phyloP scores from a whole-genome alignment of 306 rosid genomes.

The Albizia julibrissin region DNA sequence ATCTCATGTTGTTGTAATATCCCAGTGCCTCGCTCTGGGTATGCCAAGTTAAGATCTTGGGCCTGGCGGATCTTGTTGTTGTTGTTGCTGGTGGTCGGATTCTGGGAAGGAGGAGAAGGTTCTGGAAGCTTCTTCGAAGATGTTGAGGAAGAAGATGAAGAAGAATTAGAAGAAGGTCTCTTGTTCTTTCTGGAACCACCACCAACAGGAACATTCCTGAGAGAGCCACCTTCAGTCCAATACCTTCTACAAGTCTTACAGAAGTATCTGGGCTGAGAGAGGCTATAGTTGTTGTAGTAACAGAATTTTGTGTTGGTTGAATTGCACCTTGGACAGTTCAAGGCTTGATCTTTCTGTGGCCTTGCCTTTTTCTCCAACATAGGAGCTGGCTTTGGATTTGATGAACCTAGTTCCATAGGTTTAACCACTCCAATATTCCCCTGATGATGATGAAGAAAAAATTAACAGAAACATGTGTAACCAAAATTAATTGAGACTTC shows the following conservation, averaged over 20 bases:
- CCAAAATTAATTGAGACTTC: conserved; percentile 13
- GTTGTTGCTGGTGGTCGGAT: conserved; percentile 39
- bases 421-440: conserved; percentile 53
- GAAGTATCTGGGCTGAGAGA: conserved; percentile 94
- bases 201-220: conserved; percentile 96
- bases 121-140: conserved; percentile 52
- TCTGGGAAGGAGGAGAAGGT: conserved; percentile 54
- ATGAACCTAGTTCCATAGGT: conserved; percentile 60
- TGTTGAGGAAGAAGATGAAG: conserved; percentile 41
- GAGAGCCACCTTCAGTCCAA: conserved; percentile 98
- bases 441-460: not conserved
- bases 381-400: conserved; percentile 41
- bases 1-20: conserved; percentile 27
- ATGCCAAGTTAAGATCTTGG: conserved; percentile 86
- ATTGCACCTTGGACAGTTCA: conserved; percentile 97
- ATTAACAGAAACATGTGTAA: not conserved
- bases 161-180: conserved; percentile 54
- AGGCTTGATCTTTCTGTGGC: conserved; percentile 79
- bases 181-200: conserved; percentile 98
- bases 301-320: conserved; percentile 96
- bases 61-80: conserved; percentile 70
- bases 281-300: conserved; percentile 91
- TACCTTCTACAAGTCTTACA: conserved; percentile 97
- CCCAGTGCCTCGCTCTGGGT: conserved; percentile 42
- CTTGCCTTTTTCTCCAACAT: conserved; percentile 70